These are phyloP conservation scores for Ustilago esculenta DNA, from an alignment of 1,284 basidiomycete species.

Conservation along the genomic window DNA sequence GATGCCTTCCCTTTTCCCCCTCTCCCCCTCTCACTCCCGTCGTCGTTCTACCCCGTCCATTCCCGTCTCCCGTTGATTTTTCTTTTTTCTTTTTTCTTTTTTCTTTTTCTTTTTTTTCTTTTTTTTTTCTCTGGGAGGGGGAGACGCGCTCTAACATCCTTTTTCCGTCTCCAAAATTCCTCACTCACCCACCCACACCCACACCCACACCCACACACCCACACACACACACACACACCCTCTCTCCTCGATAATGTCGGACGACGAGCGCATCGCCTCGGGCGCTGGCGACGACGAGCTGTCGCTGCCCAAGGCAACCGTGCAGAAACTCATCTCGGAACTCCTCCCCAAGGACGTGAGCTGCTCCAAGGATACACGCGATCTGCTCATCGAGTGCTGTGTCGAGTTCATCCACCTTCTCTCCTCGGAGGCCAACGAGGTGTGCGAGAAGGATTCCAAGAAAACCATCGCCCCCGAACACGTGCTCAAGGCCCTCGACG, in stretches of 20 bases:
- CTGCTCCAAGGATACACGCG: constrained; percentile 94
- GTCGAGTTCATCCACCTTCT: constrained; percentile 99
- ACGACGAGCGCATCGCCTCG: constrained; percentile 76
- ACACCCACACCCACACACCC: no score
- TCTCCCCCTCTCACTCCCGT: not conserved
- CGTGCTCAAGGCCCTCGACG: constrained; percentile 89
- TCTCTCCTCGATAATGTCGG: constrained; percentile 74
- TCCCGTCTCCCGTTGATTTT: no score
- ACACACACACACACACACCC: not conserved
- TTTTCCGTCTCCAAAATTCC: no score
- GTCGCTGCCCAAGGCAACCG: constrained; percentile 93
- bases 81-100: no score
- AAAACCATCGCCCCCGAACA: constrained; percentile 99
- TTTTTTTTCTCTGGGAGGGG: no score
- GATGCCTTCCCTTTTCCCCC: not conserved
- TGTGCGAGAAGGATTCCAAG: constrained; percentile 97
- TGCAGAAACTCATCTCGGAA: constrained; percentile 95
- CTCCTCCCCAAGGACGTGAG: constrained; percentile 86
- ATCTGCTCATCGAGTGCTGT: constrained; percentile 96
- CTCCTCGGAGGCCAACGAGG: constrained; percentile 96
- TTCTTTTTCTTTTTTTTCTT: no score
- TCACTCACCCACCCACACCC: no score
- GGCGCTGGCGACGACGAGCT: constrained; percentile 84
- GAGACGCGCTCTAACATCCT: no score
- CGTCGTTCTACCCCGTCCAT: no score